Base-by-base conservation (phyloP, 305 asterid species). In the Plantago coronopus region DNA sequence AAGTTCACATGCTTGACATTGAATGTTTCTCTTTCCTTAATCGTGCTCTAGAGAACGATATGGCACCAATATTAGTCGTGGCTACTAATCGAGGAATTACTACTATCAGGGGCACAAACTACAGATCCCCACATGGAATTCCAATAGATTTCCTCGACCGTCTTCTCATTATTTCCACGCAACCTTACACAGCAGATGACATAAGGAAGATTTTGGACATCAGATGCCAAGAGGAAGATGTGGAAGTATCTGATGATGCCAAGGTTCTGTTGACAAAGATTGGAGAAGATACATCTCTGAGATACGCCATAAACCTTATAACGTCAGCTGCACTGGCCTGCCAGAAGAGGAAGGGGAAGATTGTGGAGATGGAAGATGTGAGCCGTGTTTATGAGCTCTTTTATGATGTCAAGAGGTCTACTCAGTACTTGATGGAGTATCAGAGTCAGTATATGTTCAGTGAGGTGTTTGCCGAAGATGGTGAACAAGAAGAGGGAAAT, bases 1-100 rank as follows among this genome's bases (percentile, higher is more conserved):
- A 91, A 81, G 98, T 91, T 23, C 98, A 86, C 85, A 91, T 91
- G 96, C 95, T 88, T 18, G 98, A 91, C 72, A 86, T 88, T 0
- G 96, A 91, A 76, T 86, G 98, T 69, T 91, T 91, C 58, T 91
- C 98, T 4, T 91, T 91, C 72, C 81, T 91, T 19, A 91, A 91
- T 58, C 95, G 96, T 23, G 96, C 98, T 22, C 45, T 91, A 51
- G 96, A 91, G 65, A 86, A 88, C 22, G 98, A 88, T 27, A 91
- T 88, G 98, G 91, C 98, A 13, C 98, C 98, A 14, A 86, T 91
- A 65, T 54, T 91, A 55, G 93, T 91, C 7, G 96, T 91, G 0
- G 95, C 98, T 61, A 88, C 98, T 74, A 91, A 91, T 61, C 68
- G 98, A 78, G 98, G 98, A 19, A 88, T 88, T 57, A 88, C 98